phyloP scores from a whole-genome alignment of 257 asterid species.

The Nicotiana otophora region DNA sequence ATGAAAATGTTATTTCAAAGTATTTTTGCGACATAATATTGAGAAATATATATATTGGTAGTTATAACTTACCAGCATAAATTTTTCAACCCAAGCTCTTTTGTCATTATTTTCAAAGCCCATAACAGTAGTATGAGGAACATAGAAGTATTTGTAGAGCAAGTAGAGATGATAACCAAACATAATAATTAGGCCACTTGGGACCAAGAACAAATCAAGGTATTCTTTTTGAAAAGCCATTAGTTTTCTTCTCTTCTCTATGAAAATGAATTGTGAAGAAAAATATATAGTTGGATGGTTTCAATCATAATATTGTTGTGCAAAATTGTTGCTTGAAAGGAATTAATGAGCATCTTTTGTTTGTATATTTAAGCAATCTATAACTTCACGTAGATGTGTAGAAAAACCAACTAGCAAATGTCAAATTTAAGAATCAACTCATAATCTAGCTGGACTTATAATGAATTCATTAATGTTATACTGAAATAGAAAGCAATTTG shows the following conservation, averaged over 20 bases:
- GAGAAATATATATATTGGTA: background rate
- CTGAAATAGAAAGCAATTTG: background rate
- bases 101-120: slow-evolving; percentile 5
- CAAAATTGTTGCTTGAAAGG: background rate
- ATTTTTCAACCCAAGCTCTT: slow-evolving; percentile 16
- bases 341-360: slow-evolving; percentile 2
- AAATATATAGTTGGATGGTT: background rate
- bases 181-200: slow-evolving; percentile 3
- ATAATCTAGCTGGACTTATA: background rate
- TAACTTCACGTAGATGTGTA: background rate
- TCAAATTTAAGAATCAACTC: background rate
- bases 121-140: slow-evolving; percentile 8
- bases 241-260: background rate
- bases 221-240: slow-evolving; percentile 7
- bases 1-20: background rate
- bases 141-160: slow-evolving; percentile 10
- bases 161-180: slow-evolving; percentile 6
- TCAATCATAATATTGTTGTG: background rate
- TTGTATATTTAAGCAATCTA: background rate
- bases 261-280: background rate
- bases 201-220: slow-evolving; percentile 15
- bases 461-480: no score
- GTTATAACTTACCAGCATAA: background rate
- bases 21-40: background rate
- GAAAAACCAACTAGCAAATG: background rate